Percentiles rank a stretch among this genome's conserved stretches.
Evolutionary conservation across 2,329 filamentous ascomycete species (phyloP).

Genomic region (Beauveria sp.): DNA sequence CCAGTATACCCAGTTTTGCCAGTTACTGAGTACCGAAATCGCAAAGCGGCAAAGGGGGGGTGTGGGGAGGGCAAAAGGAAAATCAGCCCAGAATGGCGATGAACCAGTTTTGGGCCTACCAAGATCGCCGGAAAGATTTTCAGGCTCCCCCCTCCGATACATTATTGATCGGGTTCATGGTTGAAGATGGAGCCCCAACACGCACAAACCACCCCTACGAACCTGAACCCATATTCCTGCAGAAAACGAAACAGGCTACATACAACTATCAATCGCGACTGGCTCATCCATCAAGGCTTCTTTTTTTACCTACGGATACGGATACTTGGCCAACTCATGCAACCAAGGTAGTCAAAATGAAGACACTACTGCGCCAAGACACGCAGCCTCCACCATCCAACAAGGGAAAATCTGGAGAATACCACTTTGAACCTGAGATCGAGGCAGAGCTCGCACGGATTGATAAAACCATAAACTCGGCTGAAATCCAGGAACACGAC

Average conservation of each 20-base stretch:
- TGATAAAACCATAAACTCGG: background rate
- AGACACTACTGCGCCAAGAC: background rate
- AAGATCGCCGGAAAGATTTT: constrained; percentile 2
- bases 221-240: background rate
- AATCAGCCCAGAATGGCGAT: background rate
- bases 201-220: background rate
- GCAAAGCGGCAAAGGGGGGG: background rate
- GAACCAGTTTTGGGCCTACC: background rate
- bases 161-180: background rate
- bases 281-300: background rate
- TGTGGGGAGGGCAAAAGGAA: background rate
- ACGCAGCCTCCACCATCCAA: background rate
- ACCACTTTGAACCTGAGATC: background rate
- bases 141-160: background rate
- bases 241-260: background rate
- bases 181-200: background rate
- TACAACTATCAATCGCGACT: no score
- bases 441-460: background rate
- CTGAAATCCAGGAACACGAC: no score
- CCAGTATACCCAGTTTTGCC: background rate
- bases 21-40: background rate
- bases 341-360: background rate
- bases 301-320: background rate
- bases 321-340: background rate
- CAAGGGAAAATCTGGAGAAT: background rate